Evolutionary conservation across 2,329 filamentous ascomycete genomes (phyloP).

Genomic region (Apiospora rasikravindrae): DNA sequence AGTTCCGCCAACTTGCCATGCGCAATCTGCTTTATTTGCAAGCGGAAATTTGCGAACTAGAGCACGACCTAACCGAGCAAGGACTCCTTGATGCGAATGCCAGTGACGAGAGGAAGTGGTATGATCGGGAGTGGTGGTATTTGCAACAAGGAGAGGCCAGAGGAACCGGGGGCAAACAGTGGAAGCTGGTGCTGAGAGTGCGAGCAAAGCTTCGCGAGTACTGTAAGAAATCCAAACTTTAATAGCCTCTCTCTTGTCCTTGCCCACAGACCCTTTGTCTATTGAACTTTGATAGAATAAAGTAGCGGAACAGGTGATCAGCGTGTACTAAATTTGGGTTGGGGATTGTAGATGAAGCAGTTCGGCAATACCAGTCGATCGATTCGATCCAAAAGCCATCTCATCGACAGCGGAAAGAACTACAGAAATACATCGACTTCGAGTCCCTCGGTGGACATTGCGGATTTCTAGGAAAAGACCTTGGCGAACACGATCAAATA

Average conservation of each 20-base stretch:
- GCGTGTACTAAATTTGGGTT: not conserved
- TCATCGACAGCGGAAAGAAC: not conserved
- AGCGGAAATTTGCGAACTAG: not conserved
- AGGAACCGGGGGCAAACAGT: not conserved
- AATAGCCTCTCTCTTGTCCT: not conserved
- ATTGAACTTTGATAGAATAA: not conserved
- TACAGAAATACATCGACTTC: not conserved
- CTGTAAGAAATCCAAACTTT: not conserved
- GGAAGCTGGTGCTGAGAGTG: not conserved
- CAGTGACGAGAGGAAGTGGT: not conserved
- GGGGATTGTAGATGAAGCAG: not conserved
- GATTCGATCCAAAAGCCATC: not conserved
- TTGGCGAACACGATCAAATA: not conserved
- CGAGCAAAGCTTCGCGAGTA: not conserved
- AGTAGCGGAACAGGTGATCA: not conserved
- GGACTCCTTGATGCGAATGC: not conserved
- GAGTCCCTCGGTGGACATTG: not conserved
- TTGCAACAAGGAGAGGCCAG: not conserved
- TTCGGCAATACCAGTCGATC: not conserved
- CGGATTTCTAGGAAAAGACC: not conserved
- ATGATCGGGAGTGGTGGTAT: not conserved
- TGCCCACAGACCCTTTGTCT: not conserved
- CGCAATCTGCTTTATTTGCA: not conserved
- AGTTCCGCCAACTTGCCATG: not conserved
- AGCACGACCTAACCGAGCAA: not conserved